Evolutionary conservation across 176 grass and related monocot genomes (phyloP), one percentile per base, ranked within the genome.

Genomic region (Paspalum notatum): DNA sequence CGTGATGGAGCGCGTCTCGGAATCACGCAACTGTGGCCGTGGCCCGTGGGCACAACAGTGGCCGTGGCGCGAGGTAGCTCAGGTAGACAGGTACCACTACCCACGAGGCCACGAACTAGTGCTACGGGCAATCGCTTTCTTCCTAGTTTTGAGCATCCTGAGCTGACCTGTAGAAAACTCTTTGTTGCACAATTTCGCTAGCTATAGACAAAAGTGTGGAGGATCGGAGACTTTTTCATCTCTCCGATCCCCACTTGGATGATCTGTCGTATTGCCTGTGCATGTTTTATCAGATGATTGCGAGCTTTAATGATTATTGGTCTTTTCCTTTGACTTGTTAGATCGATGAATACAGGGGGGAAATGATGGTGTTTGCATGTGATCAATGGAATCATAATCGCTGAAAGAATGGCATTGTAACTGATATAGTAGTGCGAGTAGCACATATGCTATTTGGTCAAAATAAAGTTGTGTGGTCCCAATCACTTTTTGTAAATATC

Each of bases 121-220:
- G n/a, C n/a, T n/a, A 60, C 26, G 44, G 42, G 16, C 56, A 15
- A 7, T 42, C 9, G 3, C 9, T 40, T 41, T 65, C 46, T 54
- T 74, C 25, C 69, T 20, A 40, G 21, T 55, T 53, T 51, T 3
- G 40, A 59, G 52, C 40, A 16, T 60, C 38, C 47, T 27, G 48
- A 65, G 80, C 54, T 72, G 49, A 46, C 71, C 71, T 56, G 9
- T 7, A n/a, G 59, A 44, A 37, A 66, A 41, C 52, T 44, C 44
- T 7, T 83, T 83, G 48, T 55, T 11, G 38, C 71, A 56, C 20
- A 20, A 7, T 32, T 32, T 1, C 32, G 3, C 32, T 32, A 32
- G 18, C 49, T 46, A 58, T 46, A 58, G 24, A 52, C 50, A 45
- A 32, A 12, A 42, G 16, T 17, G 44, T 56, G 18, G 7, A 12